These are phyloP conservation scores for Encephalitozoon intestinalis DNA, from an alignment of 371 early-diverging fungal genomes.

Conservation along the genomic window DNA sequence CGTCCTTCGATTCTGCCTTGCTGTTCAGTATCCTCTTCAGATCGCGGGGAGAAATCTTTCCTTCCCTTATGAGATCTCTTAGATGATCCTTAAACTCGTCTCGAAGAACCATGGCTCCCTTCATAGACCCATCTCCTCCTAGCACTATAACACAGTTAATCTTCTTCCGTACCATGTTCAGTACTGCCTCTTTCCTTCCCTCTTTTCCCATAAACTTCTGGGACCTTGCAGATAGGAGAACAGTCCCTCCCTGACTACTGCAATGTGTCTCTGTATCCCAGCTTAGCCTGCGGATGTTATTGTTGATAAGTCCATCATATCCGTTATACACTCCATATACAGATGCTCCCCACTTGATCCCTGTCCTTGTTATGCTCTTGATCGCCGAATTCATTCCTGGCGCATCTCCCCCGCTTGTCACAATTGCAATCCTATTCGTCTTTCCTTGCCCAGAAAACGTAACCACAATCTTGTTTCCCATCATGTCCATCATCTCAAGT, in stretches of 20 bases:
- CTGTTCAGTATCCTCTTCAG: neutral
- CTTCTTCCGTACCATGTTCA: conserved; percentile 74
- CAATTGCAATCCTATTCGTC: conserved; percentile 66
- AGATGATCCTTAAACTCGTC: conserved; percentile 78
- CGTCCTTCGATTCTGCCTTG: neutral
- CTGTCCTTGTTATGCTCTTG: conserved; percentile 78
- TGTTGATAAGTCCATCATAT: conserved; percentile 86
- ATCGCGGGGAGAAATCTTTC: conserved; percentile 9
- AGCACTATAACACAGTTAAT: conserved; percentile 87
- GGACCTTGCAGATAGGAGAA: conserved; percentile 86
- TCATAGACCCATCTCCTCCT: conserved; percentile 95
- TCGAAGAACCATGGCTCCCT: conserved; percentile 82
- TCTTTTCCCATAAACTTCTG: conserved; percentile 71
- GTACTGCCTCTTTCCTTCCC: conserved; percentile 76
- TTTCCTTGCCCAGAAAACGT: neutral
- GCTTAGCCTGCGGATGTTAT: conserved; percentile 73
- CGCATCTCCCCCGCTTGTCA: conserved; percentile 95
- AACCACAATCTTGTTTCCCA: conserved; percentile 39
- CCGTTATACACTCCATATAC: conserved; percentile 72
- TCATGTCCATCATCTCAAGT: conserved; percentile 25
- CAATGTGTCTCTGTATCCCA: conserved; percentile 78
- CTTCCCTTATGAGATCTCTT: conserved; percentile 66
- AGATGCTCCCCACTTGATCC: conserved; percentile 55
- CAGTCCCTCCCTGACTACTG: conserved; percentile 82
- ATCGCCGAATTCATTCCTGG: conserved; percentile 97